Evolutionary conservation across 139 green algal species (phyloP).

Genomic region (Haematococcus sp.): DNA sequence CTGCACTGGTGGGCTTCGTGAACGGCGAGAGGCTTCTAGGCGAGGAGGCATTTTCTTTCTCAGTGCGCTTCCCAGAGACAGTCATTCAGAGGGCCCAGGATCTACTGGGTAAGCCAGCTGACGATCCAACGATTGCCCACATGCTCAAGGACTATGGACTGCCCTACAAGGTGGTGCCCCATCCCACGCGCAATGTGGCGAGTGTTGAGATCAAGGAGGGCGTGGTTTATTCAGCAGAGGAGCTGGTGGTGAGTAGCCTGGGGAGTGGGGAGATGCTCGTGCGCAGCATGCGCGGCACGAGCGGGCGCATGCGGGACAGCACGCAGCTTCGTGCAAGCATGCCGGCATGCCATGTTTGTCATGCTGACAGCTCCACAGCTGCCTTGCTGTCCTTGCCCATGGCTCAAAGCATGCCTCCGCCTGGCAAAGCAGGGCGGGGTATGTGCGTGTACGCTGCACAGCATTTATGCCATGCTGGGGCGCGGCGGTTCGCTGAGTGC

Average conservation of each 20-base stretch:
- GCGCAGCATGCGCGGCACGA: background rate
- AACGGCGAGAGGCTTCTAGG: slow-evolving; percentile 88
- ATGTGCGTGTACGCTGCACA: too few relatives aligned
- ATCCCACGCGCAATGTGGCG: slow-evolving; percentile 49
- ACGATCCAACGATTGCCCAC: slow-evolving; percentile 39
- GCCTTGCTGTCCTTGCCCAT: too few relatives aligned
- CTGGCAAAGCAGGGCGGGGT: too few relatives aligned
- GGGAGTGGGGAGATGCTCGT: background rate
- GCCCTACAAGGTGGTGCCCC: slow-evolving; percentile 68
- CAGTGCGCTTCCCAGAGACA: slow-evolving; percentile 69
- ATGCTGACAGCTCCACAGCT: too few relatives aligned
- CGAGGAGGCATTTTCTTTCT: slow-evolving; percentile 82
- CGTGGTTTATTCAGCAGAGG: slow-evolving; percentile 65
- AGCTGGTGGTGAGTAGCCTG: slow-evolving; percentile 73
- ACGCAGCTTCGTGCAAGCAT: background rate
- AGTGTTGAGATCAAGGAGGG: slow-evolving; percentile 46
- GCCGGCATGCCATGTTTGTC: too few relatives aligned
- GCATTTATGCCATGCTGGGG: too few relatives aligned
- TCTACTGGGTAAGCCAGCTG: slow-evolving; percentile 72
- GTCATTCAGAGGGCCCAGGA: slow-evolving; percentile 73
- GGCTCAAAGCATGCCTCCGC: too few relatives aligned
- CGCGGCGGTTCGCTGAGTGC: too few relatives aligned
- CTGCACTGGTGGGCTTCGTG: slow-evolving; percentile 82
- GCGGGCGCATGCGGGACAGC: background rate
- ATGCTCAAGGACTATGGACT: slow-evolving; percentile 58